Base-by-base conservation (phyloP, 1,139 yeast genomes). In the Candida gigantensis region DNA sequence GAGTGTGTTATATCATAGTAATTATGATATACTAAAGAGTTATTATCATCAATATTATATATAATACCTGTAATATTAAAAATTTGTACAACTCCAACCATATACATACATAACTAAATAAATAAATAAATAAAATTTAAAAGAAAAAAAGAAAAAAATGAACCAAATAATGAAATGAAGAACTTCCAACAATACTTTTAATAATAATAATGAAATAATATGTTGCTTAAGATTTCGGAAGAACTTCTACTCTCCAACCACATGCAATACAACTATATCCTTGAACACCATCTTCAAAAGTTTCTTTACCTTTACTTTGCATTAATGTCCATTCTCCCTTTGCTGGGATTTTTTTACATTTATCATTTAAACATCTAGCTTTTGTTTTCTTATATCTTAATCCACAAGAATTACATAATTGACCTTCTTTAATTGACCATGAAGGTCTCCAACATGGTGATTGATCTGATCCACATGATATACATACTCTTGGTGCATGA, bases 401-500 rank as follows among this genome's bases (percentile, higher is more conserved):
- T 1, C 98, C 98, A 65, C 98, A 92, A 1, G 96, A 87, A 58
- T 92, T 92, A 68, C 98, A 92, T 51, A 92, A 73, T 63, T 90
- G 97, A 11, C 97, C 97, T 43, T 84, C 88, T 51, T 81, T 75
- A 32, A 73, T 67, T 3, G 94, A 81, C 98, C 98, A 92, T 6
- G 95, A 84, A 2, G 98, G 98, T 57, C 98, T 78, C 98, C 98
- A 92, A 61, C 98, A 92, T 8, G 98, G 98, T 9, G 96, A 86
- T 50, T 85, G 95, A 45, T 83, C 86, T 1, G 94, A 81, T 9
- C 90, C 89, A 63, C 98, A 92, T 4, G 97, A 87, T 21, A 92
- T 82, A 58, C 98, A 92, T 40, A 77, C 74, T 50, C 90, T 71
- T 27, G 62, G 55, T 29, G 63, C 61, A 36, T 58, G 65, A 37